Conservation (phyloP, 257 asterid genomes). For the Cordia subcordata region DNA sequence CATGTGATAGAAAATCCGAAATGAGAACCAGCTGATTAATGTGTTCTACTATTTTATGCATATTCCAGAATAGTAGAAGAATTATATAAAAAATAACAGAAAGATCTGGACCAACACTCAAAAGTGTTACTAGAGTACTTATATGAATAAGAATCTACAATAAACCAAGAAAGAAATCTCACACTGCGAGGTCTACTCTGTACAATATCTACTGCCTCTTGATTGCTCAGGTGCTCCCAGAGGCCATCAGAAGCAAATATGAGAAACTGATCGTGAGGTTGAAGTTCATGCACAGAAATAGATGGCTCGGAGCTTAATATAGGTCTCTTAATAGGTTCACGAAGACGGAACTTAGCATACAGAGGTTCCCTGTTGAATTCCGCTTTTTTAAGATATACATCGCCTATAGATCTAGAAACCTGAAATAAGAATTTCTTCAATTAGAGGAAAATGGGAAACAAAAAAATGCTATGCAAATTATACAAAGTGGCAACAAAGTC, state of each 20-base stretch:
- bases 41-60: no score
- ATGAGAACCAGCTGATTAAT: no score
- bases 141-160: background rate
- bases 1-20: no score
- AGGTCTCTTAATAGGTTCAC: slow-evolving; percentile 37
- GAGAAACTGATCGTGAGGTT: slow-evolving; percentile 42
- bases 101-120: no score
- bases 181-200: slow-evolving; percentile 36
- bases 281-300: slow-evolving; percentile 37
- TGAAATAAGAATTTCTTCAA: slow-evolving; percentile 2
- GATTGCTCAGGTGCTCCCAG: slow-evolving; percentile 54
- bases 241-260: slow-evolving; percentile 57
- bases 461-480: no score
- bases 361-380: slow-evolving; percentile 47
- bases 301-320: slow-evolving; percentile 46
- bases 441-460: no score
- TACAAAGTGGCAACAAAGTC: no score
- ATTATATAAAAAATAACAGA: no score
- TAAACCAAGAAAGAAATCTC: slow-evolving; percentile 15
- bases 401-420: slow-evolving; percentile 52
- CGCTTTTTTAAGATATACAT: slow-evolving; percentile 42
- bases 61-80: no score
- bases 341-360: slow-evolving; percentile 42
- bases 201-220: slow-evolving; percentile 52
- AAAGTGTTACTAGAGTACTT: no score